A percentile compares a stretch with the other conserved stretches of the same genome.
These are phyloP conservation scores for Setaria viridis DNA, from an alignment of 202 grass and related monocot species.

Conservation along the genomic window DNA sequence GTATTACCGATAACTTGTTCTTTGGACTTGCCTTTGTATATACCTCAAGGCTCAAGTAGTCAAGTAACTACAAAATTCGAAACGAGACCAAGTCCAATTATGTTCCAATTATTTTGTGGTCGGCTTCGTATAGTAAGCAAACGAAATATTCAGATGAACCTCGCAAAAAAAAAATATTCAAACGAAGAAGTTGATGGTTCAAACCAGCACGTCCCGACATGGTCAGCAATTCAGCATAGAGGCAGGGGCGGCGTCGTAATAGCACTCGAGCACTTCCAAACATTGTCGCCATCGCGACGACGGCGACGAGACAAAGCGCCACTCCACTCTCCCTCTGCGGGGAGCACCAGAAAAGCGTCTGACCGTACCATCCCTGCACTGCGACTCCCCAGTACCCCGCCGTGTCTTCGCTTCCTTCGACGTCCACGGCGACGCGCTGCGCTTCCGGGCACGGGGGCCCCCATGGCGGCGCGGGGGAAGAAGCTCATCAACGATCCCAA, in stretches of 20 bases:
- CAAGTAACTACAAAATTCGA: not conserved
- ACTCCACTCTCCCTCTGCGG: not conserved
- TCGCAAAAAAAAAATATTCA: not conserved
- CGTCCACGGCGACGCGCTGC: not conserved
- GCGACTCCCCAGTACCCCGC: not conserved
- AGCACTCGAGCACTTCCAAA: not conserved
- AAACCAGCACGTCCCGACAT: not conserved
- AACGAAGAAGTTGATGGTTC: not conserved
- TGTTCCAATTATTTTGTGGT: not conserved
- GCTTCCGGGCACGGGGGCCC: not conserved
- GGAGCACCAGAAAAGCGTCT: not conserved
- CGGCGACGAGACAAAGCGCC: not conserved
- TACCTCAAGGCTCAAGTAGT: not conserved
- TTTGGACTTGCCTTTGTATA: not conserved
- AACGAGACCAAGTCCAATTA: no score
- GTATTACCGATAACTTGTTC: not conserved
- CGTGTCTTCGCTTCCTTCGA: not conserved
- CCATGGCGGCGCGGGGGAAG: conserved; percentile 66
- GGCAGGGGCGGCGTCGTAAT: not conserved
- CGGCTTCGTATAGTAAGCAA: not conserved
- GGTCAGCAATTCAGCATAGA: not conserved
- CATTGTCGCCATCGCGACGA: not conserved
- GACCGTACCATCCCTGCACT: not conserved
- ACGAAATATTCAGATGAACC: not conserved
- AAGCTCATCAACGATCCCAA: conserved; percentile 77